Conservation (phyloP, 495 filamentous ascomycete genomes). For the Podospora didyma region DNA sequence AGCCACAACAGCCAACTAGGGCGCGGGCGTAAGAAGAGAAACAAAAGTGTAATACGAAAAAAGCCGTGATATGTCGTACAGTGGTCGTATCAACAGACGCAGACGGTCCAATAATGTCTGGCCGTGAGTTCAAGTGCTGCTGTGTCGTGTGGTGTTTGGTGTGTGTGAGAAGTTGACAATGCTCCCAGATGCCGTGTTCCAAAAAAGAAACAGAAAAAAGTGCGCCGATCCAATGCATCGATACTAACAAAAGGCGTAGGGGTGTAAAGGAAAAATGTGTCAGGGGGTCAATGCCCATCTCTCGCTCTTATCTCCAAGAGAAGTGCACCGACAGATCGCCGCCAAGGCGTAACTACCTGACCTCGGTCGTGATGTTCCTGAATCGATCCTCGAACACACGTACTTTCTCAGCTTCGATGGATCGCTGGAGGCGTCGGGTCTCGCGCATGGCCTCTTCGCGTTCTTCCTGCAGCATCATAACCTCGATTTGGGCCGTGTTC, state of each 20-base stretch:
- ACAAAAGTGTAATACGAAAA: not conserved
- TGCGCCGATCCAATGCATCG: constrained; percentile 7
- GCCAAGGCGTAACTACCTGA: constrained; percentile 11
- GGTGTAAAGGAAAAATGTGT: not conserved
- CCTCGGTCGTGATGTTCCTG: constrained; percentile 25
- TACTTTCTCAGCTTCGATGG: constrained; percentile 45
- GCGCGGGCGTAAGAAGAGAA: not conserved
- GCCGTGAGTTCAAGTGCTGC: not conserved
- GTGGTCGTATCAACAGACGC: constrained; percentile 1
- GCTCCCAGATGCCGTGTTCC: constrained; percentile 8
- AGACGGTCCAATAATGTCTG: not conserved
- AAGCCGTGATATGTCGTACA: constrained; percentile 2
- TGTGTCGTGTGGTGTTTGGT: not conserved
- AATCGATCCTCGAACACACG: constrained; percentile 45
- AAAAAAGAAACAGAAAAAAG: not conserved
- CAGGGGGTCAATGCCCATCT: not conserved
- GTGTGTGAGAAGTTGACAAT: not conserved
- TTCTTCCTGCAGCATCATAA: constrained; percentile 85
- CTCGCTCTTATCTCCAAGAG: not conserved
- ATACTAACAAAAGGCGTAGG: not conserved
- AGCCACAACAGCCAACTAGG: not conserved
- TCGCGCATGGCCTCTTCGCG: constrained; percentile 82
- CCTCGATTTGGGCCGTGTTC: constrained; percentile 92
- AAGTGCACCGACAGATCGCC: not conserved
- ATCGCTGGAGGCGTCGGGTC: constrained; percentile 68